phyloP scores from a whole-genome alignment of 2,329 filamentous ascomycete genomes.

The Trichoderma aggressivum region DNA sequence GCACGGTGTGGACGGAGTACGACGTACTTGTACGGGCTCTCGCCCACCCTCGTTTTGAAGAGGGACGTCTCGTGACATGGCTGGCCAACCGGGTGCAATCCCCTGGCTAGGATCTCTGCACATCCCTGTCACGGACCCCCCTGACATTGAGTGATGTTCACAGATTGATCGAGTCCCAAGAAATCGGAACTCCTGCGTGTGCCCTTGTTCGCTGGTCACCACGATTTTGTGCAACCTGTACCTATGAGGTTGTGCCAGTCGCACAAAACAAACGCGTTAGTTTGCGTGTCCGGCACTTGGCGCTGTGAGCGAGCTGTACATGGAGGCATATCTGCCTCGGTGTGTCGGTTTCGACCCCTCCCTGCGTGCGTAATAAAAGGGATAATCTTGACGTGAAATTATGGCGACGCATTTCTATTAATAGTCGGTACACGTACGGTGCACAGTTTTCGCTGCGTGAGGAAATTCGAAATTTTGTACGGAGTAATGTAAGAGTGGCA shows the following conservation, averaged over 20 bases:
- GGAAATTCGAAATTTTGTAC: not conserved
- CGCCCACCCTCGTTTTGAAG: not conserved
- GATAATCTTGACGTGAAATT: not conserved
- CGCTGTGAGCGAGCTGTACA: not conserved
- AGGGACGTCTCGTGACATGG: slow-evolving; percentile 8
- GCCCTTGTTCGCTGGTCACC: not conserved
- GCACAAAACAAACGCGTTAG: not conserved
- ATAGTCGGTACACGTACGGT: not conserved
- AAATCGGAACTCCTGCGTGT: slow-evolving; percentile 3
- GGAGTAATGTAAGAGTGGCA: not conserved
- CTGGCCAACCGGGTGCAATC: slow-evolving; percentile 8
- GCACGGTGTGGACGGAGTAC: not conserved
- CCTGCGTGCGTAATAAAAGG: not conserved
- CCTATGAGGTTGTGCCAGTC: not conserved
- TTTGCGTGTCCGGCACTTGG: not conserved
- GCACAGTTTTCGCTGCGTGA: not conserved
- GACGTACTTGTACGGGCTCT: not conserved
- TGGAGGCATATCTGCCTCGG: not conserved
- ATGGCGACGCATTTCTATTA: not conserved
- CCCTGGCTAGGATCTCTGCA: slow-evolving; percentile 14
- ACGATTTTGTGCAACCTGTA: not conserved
- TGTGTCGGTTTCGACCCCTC: not conserved
- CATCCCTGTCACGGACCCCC: not conserved
- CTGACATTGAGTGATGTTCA: slow-evolving; percentile 1
- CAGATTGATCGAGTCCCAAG: slow-evolving; percentile 15